phyloP scores from a whole-genome alignment of 345 rosid species.

The Aegle marmelos region DNA sequence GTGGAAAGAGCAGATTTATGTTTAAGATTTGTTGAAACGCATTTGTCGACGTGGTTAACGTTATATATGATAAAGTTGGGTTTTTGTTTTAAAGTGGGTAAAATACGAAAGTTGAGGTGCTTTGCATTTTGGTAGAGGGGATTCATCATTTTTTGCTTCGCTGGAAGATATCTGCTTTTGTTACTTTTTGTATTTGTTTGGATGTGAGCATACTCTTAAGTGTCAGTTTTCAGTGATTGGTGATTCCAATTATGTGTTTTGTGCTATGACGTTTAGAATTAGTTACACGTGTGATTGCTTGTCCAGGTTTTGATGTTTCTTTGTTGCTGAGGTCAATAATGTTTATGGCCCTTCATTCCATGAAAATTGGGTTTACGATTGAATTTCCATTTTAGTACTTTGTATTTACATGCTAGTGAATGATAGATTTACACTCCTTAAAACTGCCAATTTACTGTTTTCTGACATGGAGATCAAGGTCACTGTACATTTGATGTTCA shows the following conservation, averaged over 20 bases:
- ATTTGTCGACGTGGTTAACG: background rate
- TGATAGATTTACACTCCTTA: too few species aligned
- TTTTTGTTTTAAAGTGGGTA: background rate
- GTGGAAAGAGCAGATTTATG: background rate
- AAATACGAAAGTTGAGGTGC: background rate
- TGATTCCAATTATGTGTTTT: background rate
- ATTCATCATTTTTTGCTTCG: background rate
- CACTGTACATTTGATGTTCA: background rate
- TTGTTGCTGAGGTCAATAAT: background rate
- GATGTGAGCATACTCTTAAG: background rate
- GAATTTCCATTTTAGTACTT: background rate
- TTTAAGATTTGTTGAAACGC: background rate
- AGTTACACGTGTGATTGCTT: background rate
- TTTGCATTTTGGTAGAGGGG: background rate
- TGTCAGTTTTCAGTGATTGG: background rate
- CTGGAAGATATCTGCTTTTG: conserved; percentile 2
- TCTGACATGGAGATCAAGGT: background rate
- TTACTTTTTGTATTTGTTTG: background rate
- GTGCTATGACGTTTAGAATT: background rate
- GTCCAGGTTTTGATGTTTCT: too few species aligned
- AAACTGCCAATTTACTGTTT: background rate
- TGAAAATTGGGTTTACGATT: too few species aligned
- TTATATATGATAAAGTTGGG: background rate
- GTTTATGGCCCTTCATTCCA: background rate
- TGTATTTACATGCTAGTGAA: background rate